A percentile compares a stretch with the other conserved stretches of the same genome.
phyloP scores from a whole-genome alignment of 805 yeast genomes.

The Yamadazyma laniorum region DNA sequence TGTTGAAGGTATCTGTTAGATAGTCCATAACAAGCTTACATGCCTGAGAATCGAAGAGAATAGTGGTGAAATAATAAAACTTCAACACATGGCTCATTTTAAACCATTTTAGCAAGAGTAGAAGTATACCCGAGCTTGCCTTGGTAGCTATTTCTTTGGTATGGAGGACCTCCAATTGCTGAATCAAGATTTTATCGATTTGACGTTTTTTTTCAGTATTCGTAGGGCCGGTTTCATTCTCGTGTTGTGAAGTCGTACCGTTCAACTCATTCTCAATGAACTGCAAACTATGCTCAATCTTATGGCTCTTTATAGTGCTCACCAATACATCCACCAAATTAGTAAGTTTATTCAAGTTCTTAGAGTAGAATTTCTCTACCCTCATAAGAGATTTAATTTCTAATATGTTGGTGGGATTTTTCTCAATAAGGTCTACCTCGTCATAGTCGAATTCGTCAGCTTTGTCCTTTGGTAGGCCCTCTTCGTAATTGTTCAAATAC shows the following conservation, averaged over 20 bases:
- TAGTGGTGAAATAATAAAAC: slow-evolving; percentile 66
- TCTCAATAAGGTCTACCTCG: slow-evolving; percentile 16
- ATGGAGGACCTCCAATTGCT: slow-evolving; percentile 53
- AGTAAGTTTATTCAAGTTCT: slow-evolving; percentile 53
- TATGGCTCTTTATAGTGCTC: slow-evolving; percentile 58
- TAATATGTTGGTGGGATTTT: slow-evolving; percentile 33
- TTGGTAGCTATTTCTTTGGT: slow-evolving; percentile 64
- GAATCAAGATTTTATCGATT: slow-evolving; percentile 27
- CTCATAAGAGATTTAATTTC: slow-evolving; percentile 47
- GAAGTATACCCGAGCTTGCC: slow-evolving; percentile 53
- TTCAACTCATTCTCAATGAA: slow-evolving; percentile 37
- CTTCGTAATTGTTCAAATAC: slow-evolving; percentile 20
- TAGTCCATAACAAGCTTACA: slow-evolving; percentile 34
- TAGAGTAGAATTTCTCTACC: slow-evolving; percentile 59
- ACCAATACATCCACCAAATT: slow-evolving; percentile 64
- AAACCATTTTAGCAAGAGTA: slow-evolving; percentile 69
- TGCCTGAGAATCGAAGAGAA: slow-evolving; percentile 72
- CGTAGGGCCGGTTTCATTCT: slow-evolving; percentile 3
- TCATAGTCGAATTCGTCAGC: slow-evolving; percentile 29
- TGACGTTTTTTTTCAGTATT: slow-evolving; percentile 14
- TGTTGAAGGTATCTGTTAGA: slow-evolving; percentile 35
- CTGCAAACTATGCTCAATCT: slow-evolving; percentile 34
- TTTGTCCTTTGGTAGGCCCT: slow-evolving; percentile 1
- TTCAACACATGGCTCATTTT: slow-evolving; percentile 75
- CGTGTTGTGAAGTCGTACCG: slow-evolving; percentile 28